Base-by-base conservation (phyloP, 257 asterid genomes). In the Cordia subcordata region DNA sequence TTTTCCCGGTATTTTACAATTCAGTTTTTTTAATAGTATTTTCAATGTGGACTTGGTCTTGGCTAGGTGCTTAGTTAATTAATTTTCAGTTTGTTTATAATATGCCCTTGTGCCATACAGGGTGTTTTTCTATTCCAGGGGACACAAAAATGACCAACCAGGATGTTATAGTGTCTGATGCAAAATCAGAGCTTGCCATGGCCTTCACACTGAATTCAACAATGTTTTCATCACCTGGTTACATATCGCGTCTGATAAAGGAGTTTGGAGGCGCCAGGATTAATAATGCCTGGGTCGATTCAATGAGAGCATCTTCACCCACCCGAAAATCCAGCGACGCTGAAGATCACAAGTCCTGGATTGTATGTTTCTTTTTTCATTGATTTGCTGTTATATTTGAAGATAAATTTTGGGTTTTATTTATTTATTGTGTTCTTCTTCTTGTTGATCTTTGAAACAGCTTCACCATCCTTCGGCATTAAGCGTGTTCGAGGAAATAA, bases 231-330 rank as follows among this genome's bases (percentile, higher is more conserved):
- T 49, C 74, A 10, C 68, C 63, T 10, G 73, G 80, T 10, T 71
- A 69, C 60, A 66, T 81, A 40, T 17, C 73, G 13, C 60, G 69
- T 49, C 53, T 75, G 2, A 42, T 53, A 52, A 81, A 68, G 32
- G 73, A 68, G 57, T 53, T 65, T 23, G 72, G 65, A 10, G 81
- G 69, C n/a, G 74, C 81, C 14, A 74, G 71, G 55, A 72, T 81
- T 58, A n/a, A n/a, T n/a, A 79, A 64, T 75, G 85, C 79, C 38
- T 70, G 79, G 66, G 73, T 82, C 22, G 88, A 87, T 62, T 82
- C 91, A 13, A 87, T 84, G 94, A 76, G 91, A 55, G 84, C 88
- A 32, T 87, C 96, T 45, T 87, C 96, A 0, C 96, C 94, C 8
- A 61, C 87, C 0, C 71, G 87, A 12, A 66, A 77, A 57, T 75